Evolutionary conservation across 129 eudicot genomes (phyloP).

Genomic region (Daucus carota): DNA sequence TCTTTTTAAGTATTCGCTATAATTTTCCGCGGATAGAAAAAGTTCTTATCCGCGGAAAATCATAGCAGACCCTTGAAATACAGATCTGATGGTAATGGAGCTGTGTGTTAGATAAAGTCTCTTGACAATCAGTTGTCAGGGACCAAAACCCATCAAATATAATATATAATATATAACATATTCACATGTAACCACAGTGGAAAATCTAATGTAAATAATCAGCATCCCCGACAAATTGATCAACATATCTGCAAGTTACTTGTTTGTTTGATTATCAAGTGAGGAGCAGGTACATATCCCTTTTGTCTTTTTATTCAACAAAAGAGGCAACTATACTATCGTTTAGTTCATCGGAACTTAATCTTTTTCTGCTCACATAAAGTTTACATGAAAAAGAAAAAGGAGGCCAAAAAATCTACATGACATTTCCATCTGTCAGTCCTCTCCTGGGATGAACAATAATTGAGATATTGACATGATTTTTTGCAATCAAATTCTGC

Average conservation of each 20-base stretch:
- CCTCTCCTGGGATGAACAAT: not conserved
- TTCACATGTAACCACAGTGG: slow-evolving; percentile 3
- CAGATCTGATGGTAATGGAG: no score
- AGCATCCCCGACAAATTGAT: slow-evolving; percentile 11
- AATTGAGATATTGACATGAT: not conserved
- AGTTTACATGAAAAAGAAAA: not conserved
- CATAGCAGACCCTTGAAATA: no score
- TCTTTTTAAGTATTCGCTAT: no score
- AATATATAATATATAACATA: no score
- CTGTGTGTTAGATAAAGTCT: no score
- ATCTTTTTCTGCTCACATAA: not conserved
- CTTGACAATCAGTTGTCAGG: no score
- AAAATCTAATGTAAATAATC: not conserved
- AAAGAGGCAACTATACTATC: slow-evolving; percentile 14
- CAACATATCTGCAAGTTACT: slow-evolving; percentile 11
- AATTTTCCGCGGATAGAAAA: no score
- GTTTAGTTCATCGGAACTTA: slow-evolving; percentile 26
- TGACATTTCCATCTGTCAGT: not conserved
- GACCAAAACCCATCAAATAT: no score
- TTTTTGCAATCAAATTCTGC: not conserved
- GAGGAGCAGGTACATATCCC: slow-evolving; percentile 6
- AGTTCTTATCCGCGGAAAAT: no score
- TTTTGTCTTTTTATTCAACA: slow-evolving; percentile 13
- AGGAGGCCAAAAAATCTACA: not conserved
- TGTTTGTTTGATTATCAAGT: slow-evolving; percentile 17